phyloP scores from a whole-genome alignment of 148 eudicot species.

The Heliamphora exappendiculata region DNA sequence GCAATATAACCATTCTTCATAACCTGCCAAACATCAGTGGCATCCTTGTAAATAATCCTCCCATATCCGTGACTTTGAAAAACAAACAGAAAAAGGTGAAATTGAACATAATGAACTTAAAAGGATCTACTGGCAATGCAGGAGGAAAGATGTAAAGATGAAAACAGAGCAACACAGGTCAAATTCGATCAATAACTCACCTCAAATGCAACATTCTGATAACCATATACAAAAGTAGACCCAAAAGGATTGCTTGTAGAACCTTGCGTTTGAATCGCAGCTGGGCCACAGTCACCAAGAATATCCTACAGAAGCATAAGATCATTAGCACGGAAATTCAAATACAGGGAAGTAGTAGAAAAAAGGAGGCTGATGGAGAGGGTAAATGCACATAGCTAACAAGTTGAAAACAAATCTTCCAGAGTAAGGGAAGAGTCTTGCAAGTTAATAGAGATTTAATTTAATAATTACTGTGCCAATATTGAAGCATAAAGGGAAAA shows the following conservation, averaged over 20 bases:
- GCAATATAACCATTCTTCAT: slow-evolving; percentile 96
- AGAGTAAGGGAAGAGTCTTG: too few relatives aligned
- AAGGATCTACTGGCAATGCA: slow-evolving; percentile 2
- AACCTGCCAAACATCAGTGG: slow-evolving; percentile 42
- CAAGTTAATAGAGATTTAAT: too few relatives aligned
- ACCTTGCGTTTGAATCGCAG: slow-evolving; percentile 94
- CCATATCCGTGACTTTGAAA: background rate
- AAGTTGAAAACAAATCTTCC: background rate
- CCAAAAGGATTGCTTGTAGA: slow-evolving; percentile 92
- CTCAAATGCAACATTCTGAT: slow-evolving; percentile 92
- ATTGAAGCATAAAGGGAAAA: background rate
- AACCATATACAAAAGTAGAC: slow-evolving; percentile 91
- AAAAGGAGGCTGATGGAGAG: background rate
- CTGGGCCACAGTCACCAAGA: slow-evolving; percentile 92
- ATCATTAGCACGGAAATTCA: background rate
- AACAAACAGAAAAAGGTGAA: background rate
- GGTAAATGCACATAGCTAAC: background rate
- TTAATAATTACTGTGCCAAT: background rate
- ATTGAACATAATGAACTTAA: background rate
- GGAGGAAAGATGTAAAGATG: background rate
- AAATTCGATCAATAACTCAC: slow-evolving; percentile 29
- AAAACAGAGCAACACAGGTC: background rate
- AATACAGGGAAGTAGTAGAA: background rate
- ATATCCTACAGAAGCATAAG: slow-evolving; percentile 54
- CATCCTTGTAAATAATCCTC: background rate